Evolutionary conservation across 2,329 filamentous ascomycete species (phyloP).

Genomic region (Whalleya microplaca): DNA sequence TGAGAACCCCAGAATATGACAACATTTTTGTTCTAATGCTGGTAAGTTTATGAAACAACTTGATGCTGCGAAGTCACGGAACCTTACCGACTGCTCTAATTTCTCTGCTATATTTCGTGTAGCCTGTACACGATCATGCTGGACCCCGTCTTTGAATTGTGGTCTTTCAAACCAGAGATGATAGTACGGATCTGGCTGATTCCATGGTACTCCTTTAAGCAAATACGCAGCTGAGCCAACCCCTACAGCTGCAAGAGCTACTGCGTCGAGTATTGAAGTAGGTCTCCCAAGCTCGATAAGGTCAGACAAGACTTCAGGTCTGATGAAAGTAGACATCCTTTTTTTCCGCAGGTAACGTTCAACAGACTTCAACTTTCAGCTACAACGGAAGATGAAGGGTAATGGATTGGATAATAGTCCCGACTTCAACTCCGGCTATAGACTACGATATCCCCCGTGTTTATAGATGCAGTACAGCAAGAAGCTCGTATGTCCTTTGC

Average conservation of each 20-base stretch:
- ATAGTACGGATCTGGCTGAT: slow-evolving; percentile 14
- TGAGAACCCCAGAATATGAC: slow-evolving; percentile 55
- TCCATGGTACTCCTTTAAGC: slow-evolving; percentile 10
- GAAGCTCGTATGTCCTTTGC: too few species aligned
- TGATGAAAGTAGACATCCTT: too few species aligned
- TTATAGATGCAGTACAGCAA: too few species aligned
- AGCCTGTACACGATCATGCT: background rate
- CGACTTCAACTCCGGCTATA: background rate
- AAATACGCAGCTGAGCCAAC: slow-evolving; percentile 41
- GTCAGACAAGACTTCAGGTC: too few species aligned
- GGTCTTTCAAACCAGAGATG: slow-evolving; percentile 17
- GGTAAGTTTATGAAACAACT: background rate
- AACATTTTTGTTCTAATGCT: slow-evolving; percentile 15
- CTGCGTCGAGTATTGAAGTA: slow-evolving; percentile 2
- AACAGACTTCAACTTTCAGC: slow-evolving; percentile 11
- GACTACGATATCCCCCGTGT: too few species aligned
- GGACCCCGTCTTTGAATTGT: slow-evolving; percentile 6
- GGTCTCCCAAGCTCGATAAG: too few species aligned
- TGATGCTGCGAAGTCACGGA: too few species aligned
- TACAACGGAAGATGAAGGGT: slow-evolving; percentile 25
- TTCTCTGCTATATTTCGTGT: slow-evolving; percentile 21
- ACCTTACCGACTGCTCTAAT: background rate
- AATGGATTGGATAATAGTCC: slow-evolving; percentile 5
- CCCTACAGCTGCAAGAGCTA: slow-evolving; percentile 10
- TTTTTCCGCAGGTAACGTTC: background rate